These are phyloP conservation scores for Phaeosphaeriaceae sp. DNA, from an alignment of 2,329 filamentous ascomycete species.

Conservation along the genomic window DNA sequence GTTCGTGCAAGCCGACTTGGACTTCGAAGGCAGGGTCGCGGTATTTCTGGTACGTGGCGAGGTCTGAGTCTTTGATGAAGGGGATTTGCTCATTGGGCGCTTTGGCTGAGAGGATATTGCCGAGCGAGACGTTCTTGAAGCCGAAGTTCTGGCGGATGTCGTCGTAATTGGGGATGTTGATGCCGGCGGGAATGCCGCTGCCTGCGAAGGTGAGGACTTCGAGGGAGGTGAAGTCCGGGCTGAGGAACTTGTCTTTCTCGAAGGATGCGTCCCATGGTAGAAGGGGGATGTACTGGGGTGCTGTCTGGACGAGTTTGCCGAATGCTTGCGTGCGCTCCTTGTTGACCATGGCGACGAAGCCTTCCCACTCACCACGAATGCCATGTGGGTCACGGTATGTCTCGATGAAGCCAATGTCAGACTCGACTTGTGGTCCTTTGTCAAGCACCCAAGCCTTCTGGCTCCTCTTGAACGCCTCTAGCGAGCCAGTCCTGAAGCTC, in stretches of 20 bases:
- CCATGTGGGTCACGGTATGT: constrained; percentile 63
- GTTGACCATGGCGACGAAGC: constrained; percentile 73
- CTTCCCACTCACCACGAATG: constrained; percentile 62
- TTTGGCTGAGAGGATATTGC: constrained; percentile 91
- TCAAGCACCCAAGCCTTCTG: constrained; percentile 63
- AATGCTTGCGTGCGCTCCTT: constrained; percentile 89
- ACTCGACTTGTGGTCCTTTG: constrained; percentile 59
- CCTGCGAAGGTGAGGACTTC: constrained; percentile 85
- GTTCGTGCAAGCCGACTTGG: constrained; percentile 92
- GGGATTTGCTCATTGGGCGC: constrained; percentile 91
- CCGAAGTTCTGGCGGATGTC: constrained; percentile 79
- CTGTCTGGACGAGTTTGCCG: constrained; percentile 80
- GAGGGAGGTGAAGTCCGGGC: constrained; percentile 93
- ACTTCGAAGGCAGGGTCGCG: constrained; percentile 91
- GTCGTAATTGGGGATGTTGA: constrained; percentile 66
- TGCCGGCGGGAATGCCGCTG: constrained; percentile 66
- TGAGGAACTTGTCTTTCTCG: constrained; percentile 95
- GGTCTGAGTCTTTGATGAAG: constrained; percentile 81
- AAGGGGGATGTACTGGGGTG: constrained; percentile 83
- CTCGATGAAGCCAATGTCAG: constrained; percentile 62
- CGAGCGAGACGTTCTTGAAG: constrained; percentile 93
- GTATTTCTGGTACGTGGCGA: constrained; percentile 80
- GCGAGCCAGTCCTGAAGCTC: constrained; percentile 58
- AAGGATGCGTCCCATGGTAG: constrained; percentile 89
- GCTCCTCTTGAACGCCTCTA: constrained; percentile 59